phyloP scores from a whole-genome alignment of 148 eudicot species.

The Selenicereus undatus region DNA sequence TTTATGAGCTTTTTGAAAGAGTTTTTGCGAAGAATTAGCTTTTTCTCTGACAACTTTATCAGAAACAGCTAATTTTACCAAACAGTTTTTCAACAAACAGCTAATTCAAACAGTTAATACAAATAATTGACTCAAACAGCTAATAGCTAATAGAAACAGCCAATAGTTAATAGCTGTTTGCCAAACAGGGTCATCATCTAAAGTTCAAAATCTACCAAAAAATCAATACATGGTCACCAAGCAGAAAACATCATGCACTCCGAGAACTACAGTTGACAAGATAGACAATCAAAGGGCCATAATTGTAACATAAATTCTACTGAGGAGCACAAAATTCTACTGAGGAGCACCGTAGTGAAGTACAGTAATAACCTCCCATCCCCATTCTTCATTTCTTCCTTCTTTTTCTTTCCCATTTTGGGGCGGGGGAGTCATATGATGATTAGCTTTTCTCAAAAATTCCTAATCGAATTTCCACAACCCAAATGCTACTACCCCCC shows the following conservation, averaged over 20 bases:
- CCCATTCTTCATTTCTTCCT: not conserved
- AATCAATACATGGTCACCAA: not conserved
- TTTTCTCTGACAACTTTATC: too few relatives aligned
- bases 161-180: too few relatives aligned
- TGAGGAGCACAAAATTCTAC: not conserved
- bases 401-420: too few relatives aligned
- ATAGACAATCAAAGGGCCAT: not conserved
- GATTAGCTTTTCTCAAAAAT: not conserved
- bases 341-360: not conserved
- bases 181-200: too few relatives aligned
- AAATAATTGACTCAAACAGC: too few relatives aligned
- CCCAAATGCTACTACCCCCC: not conserved
- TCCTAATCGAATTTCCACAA: too few relatives aligned
- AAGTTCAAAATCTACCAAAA: not conserved
- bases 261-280: not conserved
- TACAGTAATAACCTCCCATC: not conserved
- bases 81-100: too few relatives aligned
- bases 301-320: not conserved
- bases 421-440: not conserved
- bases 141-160: too few relatives aligned
- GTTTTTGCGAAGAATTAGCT: too few relatives aligned
- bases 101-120: too few relatives aligned
- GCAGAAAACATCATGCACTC: not conserved
- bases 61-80: too few relatives aligned
- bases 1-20: too few relatives aligned